Percentiles rank a stretch among this genome's conserved stretches.
phyloP scores from a whole-genome alignment of 1,284 basidiomycete genomes.

The Ustilago xerochloae region DNA sequence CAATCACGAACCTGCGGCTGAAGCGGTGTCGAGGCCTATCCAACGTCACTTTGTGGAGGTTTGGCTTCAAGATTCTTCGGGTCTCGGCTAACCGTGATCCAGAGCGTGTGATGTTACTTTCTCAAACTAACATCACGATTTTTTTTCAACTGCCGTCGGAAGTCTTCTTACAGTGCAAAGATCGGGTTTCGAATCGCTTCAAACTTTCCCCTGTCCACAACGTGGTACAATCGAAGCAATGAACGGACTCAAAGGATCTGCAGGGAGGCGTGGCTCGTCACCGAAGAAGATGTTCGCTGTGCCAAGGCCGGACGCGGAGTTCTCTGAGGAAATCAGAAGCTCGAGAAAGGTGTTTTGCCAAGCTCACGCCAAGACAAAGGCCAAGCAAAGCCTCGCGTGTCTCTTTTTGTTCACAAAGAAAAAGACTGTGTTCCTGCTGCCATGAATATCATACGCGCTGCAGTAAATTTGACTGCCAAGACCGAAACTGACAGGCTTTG shows the following conservation, averaged over 20 bases:
- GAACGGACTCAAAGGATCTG: slow-evolving; percentile 8
- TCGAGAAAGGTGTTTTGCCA: slow-evolving; percentile 19
- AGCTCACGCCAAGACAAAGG: slow-evolving; percentile 33
- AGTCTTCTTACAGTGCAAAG: neutral
- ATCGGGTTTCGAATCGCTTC: neutral
- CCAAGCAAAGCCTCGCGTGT: slow-evolving; percentile 13
- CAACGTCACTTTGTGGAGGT: neutral
- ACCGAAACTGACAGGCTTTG: neutral
- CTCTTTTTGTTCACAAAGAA: neutral
- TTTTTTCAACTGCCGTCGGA: too few species aligned
- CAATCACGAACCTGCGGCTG: too few species aligned
- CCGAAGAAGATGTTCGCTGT: neutral
- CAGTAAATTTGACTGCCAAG: neutral
- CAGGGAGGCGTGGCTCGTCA: slow-evolving; percentile 11
- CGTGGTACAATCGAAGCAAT: neutral
- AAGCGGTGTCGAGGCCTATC: too few species aligned
- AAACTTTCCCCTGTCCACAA: neutral
- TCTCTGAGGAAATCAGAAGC: neutral
- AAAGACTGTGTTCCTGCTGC: slow-evolving; percentile 1
- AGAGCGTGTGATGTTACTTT: too few species aligned
- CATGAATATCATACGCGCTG: neutral
- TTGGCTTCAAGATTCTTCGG: neutral
- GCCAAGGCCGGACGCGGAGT: slow-evolving; percentile 22
- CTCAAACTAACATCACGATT: too few species aligned
- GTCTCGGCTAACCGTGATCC: neutral